A percentile compares a stretch with the other conserved stretches of the same genome.
Evolutionary conservation across 305 asterid genomes (phyloP).

Genomic region (Solanum hybrid): DNA sequence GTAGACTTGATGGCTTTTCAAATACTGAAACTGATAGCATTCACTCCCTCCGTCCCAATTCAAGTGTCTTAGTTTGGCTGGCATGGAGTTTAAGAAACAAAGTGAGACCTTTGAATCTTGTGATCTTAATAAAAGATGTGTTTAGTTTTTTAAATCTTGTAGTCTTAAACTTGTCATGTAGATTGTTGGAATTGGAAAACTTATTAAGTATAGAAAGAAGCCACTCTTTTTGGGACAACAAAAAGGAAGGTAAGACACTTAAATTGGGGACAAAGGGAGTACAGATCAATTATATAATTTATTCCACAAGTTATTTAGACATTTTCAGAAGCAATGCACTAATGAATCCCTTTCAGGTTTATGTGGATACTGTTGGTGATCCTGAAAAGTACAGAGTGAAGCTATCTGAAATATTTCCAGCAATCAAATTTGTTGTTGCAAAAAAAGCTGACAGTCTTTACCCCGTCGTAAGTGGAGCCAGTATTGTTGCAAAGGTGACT

Average conservation of each 20-base stretch:
- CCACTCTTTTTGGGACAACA: not conserved
- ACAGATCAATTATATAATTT: not conserved
- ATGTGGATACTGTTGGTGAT: constrained; percentile 96
- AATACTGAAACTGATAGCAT: not conserved
- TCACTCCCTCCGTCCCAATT: not conserved
- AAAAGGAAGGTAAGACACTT: not conserved
- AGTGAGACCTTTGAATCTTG: not conserved
- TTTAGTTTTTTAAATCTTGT: not conserved
- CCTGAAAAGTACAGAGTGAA: constrained; percentile 78
- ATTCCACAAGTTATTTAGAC: not conserved
- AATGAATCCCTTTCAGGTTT: constrained; percentile 45
- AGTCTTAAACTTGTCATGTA: not conserved
- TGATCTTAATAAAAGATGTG: not conserved
- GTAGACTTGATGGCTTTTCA: not conserved
- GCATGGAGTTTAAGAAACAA: not conserved
- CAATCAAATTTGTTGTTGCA: constrained; percentile 78
- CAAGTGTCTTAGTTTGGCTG: not conserved
- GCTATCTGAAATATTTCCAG: constrained; percentile 72
- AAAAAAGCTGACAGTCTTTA: constrained; percentile 97
- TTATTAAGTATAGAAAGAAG: not conserved
- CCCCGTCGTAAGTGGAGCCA: constrained; percentile 98
- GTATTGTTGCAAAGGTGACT: constrained; percentile 95
- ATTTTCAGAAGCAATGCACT: not conserved
- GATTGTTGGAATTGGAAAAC: not conserved
- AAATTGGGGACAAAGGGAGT: not conserved